These are phyloP conservation scores for Fraxinus latifolia DNA, from an alignment of 305 asterid species.

Conservation along the genomic window DNA sequence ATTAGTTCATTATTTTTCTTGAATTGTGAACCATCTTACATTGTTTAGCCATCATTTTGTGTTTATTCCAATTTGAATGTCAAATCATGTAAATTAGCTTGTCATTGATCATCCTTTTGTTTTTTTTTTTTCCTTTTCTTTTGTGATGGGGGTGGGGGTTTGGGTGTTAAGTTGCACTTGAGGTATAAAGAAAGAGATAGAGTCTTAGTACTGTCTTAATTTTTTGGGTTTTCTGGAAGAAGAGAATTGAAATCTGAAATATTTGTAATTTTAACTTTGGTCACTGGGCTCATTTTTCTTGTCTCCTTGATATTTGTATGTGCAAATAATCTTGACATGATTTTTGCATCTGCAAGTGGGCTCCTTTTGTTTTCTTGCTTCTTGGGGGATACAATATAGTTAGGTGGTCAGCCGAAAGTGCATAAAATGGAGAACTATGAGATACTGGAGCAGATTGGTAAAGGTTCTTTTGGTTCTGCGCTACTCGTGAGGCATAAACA, in stretches of 20 bases:
- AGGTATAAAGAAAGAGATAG: not conserved
- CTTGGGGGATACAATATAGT: slow-evolving; percentile 5
- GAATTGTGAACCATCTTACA: not conserved
- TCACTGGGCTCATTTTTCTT: not conserved
- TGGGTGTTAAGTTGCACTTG: not conserved
- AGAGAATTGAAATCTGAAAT: not conserved
- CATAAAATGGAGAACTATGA: slow-evolving; percentile 76
- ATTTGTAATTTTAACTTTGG: slow-evolving; percentile 7
- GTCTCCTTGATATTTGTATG: not conserved
- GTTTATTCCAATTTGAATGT: not conserved
- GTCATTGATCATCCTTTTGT: not conserved
- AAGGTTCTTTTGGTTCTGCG: slow-evolving; percentile 94
- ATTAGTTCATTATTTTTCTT: not conserved
- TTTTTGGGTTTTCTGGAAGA: not conserved
- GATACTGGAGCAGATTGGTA: slow-evolving; percentile 89
- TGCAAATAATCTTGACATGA: slow-evolving; percentile 7
- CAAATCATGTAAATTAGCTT: not conserved
- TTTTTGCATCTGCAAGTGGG: slow-evolving; percentile 19
- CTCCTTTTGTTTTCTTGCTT: slow-evolving; percentile 2
- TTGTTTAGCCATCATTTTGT: not conserved
- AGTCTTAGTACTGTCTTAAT: not conserved
- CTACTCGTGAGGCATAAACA: slow-evolving; percentile 87
- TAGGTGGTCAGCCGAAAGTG: slow-evolving; percentile 22
- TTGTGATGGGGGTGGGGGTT: not conserved
- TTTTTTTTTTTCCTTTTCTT: no score